Evolutionary conservation across 129 eudicot genomes (phyloP).

Genomic region (Escallonia herrerae): DNA sequence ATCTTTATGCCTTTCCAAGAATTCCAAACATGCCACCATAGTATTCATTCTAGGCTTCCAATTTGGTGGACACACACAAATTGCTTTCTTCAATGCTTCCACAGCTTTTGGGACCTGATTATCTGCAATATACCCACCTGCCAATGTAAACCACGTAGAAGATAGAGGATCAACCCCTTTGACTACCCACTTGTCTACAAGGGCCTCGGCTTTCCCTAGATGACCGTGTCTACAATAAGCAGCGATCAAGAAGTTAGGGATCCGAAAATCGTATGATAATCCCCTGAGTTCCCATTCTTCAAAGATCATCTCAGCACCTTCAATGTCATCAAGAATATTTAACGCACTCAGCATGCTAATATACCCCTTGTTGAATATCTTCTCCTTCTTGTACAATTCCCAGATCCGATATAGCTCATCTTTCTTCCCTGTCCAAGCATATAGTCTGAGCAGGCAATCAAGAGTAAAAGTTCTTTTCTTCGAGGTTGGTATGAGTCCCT

Average conservation of each 20-base stretch:
- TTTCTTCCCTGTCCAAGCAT: constrained; percentile 40
- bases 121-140: constrained; percentile 33
- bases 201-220: constrained; percentile 42
- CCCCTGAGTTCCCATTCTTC: constrained; percentile 45
- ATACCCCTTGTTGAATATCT: constrained; percentile 36
- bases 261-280: constrained; percentile 35
- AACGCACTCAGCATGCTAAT: constrained; percentile 41
- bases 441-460: constrained; percentile 17
- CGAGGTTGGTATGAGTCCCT: constrained; percentile 7
- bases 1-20: constrained; percentile 21
- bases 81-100: constrained; percentile 42
- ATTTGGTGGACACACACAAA: not conserved
- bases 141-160: constrained; percentile 43
- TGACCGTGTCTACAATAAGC: constrained; percentile 33
- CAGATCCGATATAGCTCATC: constrained; percentile 49
- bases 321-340: constrained; percentile 42
- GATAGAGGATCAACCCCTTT: constrained; percentile 36
- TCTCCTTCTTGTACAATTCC: constrained; percentile 28
- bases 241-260: constrained; percentile 32
- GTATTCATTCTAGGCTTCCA: constrained; percentile 23
- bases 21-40: constrained; percentile 27
- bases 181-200: constrained; percentile 23
- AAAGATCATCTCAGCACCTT: constrained; percentile 45
- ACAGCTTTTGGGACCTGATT: constrained; percentile 36
- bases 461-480: constrained; percentile 13